A percentile compares a stretch with the other conserved stretches of the same genome.
Evolutionary conservation across 352 stramenopile species (phyloP).

Genomic region (Peronospora destructor): DNA sequence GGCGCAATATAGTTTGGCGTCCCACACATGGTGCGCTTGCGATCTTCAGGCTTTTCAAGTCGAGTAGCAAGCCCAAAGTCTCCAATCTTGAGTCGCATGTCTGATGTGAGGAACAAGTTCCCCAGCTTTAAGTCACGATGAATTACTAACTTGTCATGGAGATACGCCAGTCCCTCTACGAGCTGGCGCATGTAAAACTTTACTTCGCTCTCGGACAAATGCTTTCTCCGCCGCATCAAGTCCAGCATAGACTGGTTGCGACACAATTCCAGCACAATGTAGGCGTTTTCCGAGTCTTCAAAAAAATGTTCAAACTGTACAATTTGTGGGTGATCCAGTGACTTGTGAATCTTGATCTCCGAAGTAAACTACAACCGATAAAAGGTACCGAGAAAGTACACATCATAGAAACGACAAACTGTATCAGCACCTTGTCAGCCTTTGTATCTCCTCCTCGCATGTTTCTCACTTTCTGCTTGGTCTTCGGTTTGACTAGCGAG

Average conservation of each 20-base stretch:
- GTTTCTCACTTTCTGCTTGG: conserved; percentile 89
- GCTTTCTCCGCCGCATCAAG: conserved; percentile 91
- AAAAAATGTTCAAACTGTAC: conserved; percentile 98
- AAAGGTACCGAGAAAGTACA: conserved; percentile 35
- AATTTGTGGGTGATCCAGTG: conserved; percentile 90
- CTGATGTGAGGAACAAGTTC: conserved; percentile 93
- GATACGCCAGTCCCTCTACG: conserved; percentile 91
- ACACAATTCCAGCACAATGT: conserved; percentile 97
- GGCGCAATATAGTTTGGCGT: conserved; percentile 92
- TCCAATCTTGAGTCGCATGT: conserved; percentile 95
- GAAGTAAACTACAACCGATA: conserved; percentile 67
- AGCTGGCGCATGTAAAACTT: conserved; percentile 89
- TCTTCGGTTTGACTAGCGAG: conserved; percentile 94
- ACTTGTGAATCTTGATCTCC: conserved; percentile 98
- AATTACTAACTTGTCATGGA: conserved; percentile 93
- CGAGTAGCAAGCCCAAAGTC: conserved; percentile 91
- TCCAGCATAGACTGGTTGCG: conserved; percentile 95
- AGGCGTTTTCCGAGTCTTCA: conserved; percentile 95
- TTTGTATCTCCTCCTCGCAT: not conserved
- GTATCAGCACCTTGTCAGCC: conserved; percentile 1
- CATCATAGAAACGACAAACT: conserved; percentile 17
- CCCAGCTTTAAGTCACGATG: conserved; percentile 97
- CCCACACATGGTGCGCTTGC: conserved; percentile 94
- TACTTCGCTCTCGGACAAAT: conserved; percentile 92
- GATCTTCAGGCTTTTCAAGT: conserved; percentile 85